Conservation (phyloP, 1,284 basidiomycete genomes). For the Fomitopsis schrenkii region DNA sequence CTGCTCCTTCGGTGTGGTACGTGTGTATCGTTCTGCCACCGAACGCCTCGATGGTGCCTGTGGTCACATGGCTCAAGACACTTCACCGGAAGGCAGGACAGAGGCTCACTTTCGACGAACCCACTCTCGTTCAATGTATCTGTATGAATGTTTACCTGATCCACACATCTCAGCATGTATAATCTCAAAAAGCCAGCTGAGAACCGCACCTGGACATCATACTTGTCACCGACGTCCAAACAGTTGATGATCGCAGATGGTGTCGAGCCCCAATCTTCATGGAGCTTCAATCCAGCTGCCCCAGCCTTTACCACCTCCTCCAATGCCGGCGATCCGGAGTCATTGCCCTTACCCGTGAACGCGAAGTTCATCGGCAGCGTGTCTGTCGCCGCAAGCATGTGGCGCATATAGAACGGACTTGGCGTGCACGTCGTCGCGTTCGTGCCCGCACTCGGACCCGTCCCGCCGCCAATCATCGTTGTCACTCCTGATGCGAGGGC, state of each 20-base stretch:
- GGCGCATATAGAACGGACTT: constrained; percentile 80
- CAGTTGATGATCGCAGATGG: constrained; percentile 81
- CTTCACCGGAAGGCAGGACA: not conserved
- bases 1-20: constrained; percentile 95
- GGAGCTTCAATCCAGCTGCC: constrained; percentile 89
- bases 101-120: constrained; percentile 75
- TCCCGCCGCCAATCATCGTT: constrained; percentile 90
- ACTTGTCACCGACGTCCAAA: constrained; percentile 84
- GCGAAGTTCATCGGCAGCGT: constrained; percentile 88
- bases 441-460: constrained; percentile 88
- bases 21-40: constrained; percentile 93
- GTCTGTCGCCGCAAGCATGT: constrained; percentile 90
- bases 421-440: constrained; percentile 96
- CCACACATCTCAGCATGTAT: not conserved
- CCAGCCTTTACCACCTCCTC: constrained; percentile 88
- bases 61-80: constrained; percentile 18
- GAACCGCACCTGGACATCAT: constrained; percentile 82
- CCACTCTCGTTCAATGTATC: constrained; percentile 96
- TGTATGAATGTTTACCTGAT: constrained; percentile 91
- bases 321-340: constrained; percentile 69
- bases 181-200: not conserved
- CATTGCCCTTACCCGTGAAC: constrained; percentile 94
- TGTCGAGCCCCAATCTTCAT: constrained; percentile 98
- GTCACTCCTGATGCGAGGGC: constrained; percentile 75
- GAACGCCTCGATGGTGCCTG: constrained; percentile 88